These are phyloP conservation scores for Neurospora pannonica DNA, from an alignment of 495 filamentous ascomycete species.

Conservation along the genomic window DNA sequence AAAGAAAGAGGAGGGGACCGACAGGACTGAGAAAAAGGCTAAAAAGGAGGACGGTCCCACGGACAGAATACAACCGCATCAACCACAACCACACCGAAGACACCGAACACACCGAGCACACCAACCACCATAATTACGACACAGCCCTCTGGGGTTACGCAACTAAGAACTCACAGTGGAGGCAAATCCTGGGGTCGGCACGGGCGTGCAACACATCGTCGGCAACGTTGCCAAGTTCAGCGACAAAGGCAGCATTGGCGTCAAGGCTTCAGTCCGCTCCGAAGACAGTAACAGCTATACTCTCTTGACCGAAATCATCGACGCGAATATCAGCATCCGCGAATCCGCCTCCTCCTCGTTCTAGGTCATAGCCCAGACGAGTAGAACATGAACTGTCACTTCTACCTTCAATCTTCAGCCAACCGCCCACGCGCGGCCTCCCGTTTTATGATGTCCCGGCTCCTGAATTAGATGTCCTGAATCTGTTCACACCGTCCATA, in stretches of 20 bases:
- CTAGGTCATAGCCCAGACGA: slow-evolving; percentile 19
- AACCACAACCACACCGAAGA: neutral
- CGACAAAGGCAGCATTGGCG: slow-evolving; percentile 28
- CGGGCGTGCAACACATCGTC: slow-evolving; percentile 33
- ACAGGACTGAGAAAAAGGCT: neutral
- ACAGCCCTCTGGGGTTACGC: neutral
- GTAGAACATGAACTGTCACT: neutral
- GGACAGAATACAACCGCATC: neutral
- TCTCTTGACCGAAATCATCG: slow-evolving; percentile 53
- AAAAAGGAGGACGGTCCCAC: neutral
- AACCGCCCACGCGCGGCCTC: neutral
- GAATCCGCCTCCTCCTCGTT: slow-evolving; percentile 49
- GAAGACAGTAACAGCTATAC: slow-evolving; percentile 32
- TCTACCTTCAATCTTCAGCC: neutral
- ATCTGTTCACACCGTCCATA: neutral
- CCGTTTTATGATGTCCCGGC: neutral
- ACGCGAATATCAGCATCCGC: slow-evolving; percentile 69
- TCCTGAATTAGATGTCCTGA: neutral
- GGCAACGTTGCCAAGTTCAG: slow-evolving; percentile 42
- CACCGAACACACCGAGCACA: neutral
- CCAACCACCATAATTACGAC: neutral
- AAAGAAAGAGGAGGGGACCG: neutral
- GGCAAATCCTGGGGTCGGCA: neutral
- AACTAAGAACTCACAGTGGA: neutral
- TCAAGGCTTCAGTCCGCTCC: slow-evolving; percentile 21